Evolutionary conservation across 495 filamentous ascomycete genomes (phyloP), one percentile per base, ranked within the genome.

Genomic region (Podospora australis): DNA sequence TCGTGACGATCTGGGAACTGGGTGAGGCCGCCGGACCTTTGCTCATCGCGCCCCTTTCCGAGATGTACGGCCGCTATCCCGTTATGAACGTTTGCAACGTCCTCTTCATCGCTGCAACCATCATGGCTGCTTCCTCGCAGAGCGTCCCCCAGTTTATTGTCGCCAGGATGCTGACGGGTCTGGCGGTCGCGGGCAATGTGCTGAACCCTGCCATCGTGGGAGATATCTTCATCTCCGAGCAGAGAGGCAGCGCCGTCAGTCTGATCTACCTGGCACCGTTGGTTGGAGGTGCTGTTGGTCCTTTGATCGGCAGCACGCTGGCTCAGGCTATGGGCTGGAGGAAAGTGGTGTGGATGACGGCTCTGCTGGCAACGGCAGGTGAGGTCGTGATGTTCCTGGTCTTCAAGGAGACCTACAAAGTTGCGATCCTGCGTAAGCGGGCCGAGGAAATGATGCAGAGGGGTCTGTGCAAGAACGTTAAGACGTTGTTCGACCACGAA

Each of bases 271-370:
- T 78, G 1, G 72, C 74, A 13, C 74, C 74, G 9, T 53, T 78
- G 10, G 44, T 71, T 5, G 71, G 71, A 7, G 71, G 71, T 1
- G 78, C 79, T 8, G 48, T 82, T 13, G 82, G 82, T 0, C 72
- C 86, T 4, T 76, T 80, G 8, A 70, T 86, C 13, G 75, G 78
- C 9, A 79, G 78, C 11, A 69, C 74, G 4, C 68, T 86, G 10
- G 77, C 86, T 26, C 71, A 85, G 54, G 76, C 54, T 0, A 54
- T 70, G 11, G 81, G 75, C 28, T 87, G 74, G 81, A 73, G 71
- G 46, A 74, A 60, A 53, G 79, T 73, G 1, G 67, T 78, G 29
- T 83, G 66, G 74, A 71, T 75, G 51, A 71, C 70, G 22, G 66
- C 72, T 39, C 70, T 53, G 54, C 57, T 80, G 24, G 74, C 75